Conservation (phyloP, 306 rosid genomes). For the Dryas alaskensis region DNA sequence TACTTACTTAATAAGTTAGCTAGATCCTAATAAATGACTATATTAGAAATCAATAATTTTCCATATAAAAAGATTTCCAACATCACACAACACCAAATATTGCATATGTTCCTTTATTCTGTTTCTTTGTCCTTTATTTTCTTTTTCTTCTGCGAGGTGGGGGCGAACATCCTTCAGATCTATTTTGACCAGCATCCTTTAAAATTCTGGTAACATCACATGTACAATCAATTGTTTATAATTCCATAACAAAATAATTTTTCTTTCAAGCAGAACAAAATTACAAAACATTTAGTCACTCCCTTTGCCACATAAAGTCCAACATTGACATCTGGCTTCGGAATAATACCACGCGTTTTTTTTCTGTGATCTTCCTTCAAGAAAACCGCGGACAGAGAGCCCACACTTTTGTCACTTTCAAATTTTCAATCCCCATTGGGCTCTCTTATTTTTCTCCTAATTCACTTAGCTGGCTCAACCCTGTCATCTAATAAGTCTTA, state of each 20-base stretch:
- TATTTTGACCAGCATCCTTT: neutral
- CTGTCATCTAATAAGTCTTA: neutral
- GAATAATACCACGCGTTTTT: neutral
- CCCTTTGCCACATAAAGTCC: conserved; percentile 24
- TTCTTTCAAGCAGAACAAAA: neutral
- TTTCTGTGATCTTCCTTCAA: neutral
- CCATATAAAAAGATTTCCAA: neutral
- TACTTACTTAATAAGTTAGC: no score
- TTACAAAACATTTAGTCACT: neutral
- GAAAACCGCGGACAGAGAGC: neutral
- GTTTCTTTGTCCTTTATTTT: neutral
- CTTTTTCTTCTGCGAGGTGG: neutral
- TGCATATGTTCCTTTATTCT: neutral
- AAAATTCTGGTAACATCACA: neutral
- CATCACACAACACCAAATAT: neutral
- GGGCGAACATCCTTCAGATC: neutral
- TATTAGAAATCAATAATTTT: no score
- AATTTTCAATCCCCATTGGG: neutral
- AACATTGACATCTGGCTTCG: neutral
- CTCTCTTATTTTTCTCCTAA: conserved; percentile 5
- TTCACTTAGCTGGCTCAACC: conserved; percentile 11
- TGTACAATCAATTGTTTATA: neutral
- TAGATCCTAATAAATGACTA: no score
- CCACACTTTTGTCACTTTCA: neutral
- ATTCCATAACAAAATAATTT: no score